Percentiles rank a stretch among this genome's conserved stretches.
Conservation (phyloP, 345 rosid genomes). For the Odontarrhena argentea region DNA sequence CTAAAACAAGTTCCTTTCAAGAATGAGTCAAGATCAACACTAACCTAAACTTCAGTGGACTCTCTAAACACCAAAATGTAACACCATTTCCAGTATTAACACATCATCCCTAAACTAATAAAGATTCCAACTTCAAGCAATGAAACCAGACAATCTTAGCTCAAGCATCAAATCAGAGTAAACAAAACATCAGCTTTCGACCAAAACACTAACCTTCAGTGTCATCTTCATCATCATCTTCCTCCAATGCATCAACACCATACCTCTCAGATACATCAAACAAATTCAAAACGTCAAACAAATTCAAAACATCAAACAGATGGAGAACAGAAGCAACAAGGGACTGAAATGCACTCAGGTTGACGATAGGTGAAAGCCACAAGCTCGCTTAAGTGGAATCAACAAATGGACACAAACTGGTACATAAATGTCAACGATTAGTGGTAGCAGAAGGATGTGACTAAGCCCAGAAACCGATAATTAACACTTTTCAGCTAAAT, state of each 20-base stretch:
- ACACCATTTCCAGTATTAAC: too few species aligned
- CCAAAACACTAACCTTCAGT: constrained; percentile 52
- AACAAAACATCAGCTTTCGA: too few species aligned
- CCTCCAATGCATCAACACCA: constrained; percentile 53
- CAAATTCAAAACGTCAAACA: too few species aligned
- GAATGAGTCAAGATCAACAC: not conserved
- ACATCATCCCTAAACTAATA: too few species aligned
- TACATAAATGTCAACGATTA: constrained; percentile 4
- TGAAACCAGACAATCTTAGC: too few species aligned
- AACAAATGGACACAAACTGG: constrained; percentile 5
- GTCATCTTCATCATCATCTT: constrained; percentile 47
- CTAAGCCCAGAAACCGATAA: not conserved
- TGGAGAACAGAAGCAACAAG: not conserved
- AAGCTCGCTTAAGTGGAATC: constrained; percentile 5
- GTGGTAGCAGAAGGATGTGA: not conserved
- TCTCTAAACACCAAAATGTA: too few species aligned
- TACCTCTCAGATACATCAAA: too few species aligned
- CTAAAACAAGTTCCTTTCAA: constrained; percentile 6
- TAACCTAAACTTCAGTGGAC: too few species aligned
- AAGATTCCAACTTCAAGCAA: too few species aligned
- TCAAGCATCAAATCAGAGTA: too few species aligned
- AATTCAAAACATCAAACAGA: too few species aligned
- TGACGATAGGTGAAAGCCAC: not conserved
- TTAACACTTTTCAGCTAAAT: constrained; percentile 8
- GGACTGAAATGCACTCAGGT: not conserved